These are phyloP conservation scores for Xylaria sp. DNA, from an alignment of 2,329 filamentous ascomycete genomes.

Conservation along the genomic window DNA sequence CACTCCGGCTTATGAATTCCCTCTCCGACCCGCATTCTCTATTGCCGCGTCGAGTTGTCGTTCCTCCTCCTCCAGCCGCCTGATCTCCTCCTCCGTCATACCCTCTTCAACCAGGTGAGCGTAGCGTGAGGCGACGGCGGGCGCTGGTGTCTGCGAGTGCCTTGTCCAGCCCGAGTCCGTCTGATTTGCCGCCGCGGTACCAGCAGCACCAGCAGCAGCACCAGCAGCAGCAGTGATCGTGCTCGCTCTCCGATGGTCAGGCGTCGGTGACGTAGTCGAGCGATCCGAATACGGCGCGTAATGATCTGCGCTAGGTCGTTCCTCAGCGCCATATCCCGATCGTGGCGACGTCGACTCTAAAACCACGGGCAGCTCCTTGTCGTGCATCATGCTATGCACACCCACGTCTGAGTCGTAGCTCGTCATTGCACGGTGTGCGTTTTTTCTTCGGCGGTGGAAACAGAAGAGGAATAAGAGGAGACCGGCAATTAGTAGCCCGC, in stretches of 20 bases:
- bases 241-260: conserved; percentile 1
- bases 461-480: conserved; percentile 50
- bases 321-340: conserved; percentile 27
- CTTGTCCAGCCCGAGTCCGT: conserved; percentile 20
- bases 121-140: conserved; percentile 42
- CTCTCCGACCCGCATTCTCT: conserved; percentile 47
- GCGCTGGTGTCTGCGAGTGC: conserved; percentile 17
- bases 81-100: conserved; percentile 63
- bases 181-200: conserved; percentile 10
- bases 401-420: conserved; percentile 36
- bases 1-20: not conserved
- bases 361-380: conserved; percentile 38
- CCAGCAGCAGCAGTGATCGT: not conserved
- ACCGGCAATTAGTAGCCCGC: conserved; percentile 47
- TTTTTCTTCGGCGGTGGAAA: conserved; percentile 45
- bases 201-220: not conserved
- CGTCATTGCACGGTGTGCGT: conserved; percentile 31
- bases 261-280: conserved; percentile 22
- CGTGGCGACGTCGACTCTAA: conserved; percentile 28
- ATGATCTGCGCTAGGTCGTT: conserved; percentile 22
- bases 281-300: conserved; percentile 45
- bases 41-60: conserved; percentile 62
- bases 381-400: conserved; percentile 48
- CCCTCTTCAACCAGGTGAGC: conserved; percentile 64
- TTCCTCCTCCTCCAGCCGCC: conserved; percentile 63